Conservation (phyloP, 192 early-diverging fungal genomes). For the Obelidium mucronatum region DNA sequence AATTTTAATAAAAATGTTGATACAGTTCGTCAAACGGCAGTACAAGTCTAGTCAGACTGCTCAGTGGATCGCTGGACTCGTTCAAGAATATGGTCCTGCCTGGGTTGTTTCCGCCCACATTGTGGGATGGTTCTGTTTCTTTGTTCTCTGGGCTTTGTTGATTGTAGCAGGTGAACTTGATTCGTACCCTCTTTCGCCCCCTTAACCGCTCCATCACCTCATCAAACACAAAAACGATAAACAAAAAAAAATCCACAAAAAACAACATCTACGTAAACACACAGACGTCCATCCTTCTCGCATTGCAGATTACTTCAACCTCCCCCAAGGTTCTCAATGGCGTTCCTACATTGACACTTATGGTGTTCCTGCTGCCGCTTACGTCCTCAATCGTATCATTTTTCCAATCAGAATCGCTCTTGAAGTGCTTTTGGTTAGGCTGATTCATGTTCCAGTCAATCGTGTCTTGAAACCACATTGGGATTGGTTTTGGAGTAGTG, state of each 20-base stretch:
- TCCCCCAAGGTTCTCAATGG: neutral
- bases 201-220: too few relatives aligned
- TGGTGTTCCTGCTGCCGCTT: constrained; percentile 33
- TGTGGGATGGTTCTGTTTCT: constrained; percentile 3
- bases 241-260: too few relatives aligned
- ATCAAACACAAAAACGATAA: too few relatives aligned
- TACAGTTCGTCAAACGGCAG: constrained; percentile 13
- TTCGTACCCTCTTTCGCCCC: too few relatives aligned
- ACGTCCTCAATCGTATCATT: constrained; percentile 6
- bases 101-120: constrained; percentile 19
- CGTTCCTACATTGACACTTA: neutral
- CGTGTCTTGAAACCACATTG: constrained; percentile 10
- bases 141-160: neutral
- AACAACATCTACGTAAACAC: too few relatives aligned
- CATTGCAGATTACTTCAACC: constrained; percentile 18
- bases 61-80: neutral
- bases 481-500: neutral
- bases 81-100: constrained; percentile 15
- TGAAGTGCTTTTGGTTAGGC: constrained; percentile 8
- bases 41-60: neutral
- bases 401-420: constrained; percentile 20
- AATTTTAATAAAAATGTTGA: too few relatives aligned
- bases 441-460: constrained; percentile 29
- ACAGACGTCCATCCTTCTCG: constrained; percentile 12
- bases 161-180: constrained; percentile 24